A percentile compares a stretch with the other conserved stretches of the same genome.
Conservation (phyloP, 768 basidiomycete genomes). For the Calocybe gangraenosa region DNA sequence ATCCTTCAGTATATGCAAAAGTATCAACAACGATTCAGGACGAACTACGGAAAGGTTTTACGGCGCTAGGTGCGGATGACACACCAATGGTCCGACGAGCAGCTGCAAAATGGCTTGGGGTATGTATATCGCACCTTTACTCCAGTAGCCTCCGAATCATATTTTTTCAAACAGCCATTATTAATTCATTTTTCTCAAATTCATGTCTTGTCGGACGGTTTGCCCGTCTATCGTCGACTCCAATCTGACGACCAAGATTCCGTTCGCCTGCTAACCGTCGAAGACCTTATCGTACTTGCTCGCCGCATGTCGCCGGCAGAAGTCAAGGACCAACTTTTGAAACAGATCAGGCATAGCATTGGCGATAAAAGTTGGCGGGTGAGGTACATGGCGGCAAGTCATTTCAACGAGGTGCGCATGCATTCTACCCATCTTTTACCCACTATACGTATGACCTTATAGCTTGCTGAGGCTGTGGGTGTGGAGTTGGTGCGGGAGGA, state of each 20-base stretch:
- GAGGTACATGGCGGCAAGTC: constrained; percentile 95
- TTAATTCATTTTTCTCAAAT: constrained; percentile 74
- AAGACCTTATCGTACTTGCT: constrained; percentile 92
- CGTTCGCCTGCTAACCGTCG: constrained; percentile 90
- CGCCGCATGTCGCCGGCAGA: constrained; percentile 81
- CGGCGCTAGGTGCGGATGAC: constrained; percentile 83
- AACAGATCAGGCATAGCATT: constrained; percentile 84
- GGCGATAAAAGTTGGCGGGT: constrained; percentile 98
- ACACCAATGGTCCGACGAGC: constrained; percentile 98
- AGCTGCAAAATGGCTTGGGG: constrained; percentile 94
- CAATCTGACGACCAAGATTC: constrained; percentile 98
- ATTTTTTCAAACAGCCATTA: constrained; percentile 50
- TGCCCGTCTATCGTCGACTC: constrained; percentile 91
- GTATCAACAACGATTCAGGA: constrained; percentile 73
- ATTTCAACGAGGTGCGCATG: constrained; percentile 85
- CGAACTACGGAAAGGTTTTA: constrained; percentile 83
- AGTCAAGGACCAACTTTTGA: constrained; percentile 84
- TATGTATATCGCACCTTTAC: constrained; percentile 40
- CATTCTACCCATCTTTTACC: background rate
- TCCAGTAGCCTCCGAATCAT: background rate
- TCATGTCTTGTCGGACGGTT: constrained; percentile 80
- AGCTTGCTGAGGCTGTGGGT: constrained; percentile 92
- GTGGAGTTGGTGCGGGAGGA: constrained; percentile 90
- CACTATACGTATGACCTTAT: background rate
- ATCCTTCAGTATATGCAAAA: constrained; percentile 83